Evolutionary conservation across 2,329 filamentous ascomycete genomes (phyloP).

Genomic region (Byssochlamys sp.): DNA sequence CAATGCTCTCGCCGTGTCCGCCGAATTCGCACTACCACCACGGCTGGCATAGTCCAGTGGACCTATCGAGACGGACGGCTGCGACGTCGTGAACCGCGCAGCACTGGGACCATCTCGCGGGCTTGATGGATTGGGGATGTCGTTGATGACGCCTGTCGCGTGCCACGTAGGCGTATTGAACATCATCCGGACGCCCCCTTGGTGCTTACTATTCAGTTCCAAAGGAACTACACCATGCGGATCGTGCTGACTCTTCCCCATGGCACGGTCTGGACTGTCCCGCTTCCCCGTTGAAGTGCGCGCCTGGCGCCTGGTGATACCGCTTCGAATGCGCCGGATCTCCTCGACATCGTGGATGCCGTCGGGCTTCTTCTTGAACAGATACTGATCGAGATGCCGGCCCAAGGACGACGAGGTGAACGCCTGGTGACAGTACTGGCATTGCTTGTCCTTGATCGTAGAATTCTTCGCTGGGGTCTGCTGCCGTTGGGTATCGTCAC

Average conservation of each 20-base stretch:
- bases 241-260: slow-evolving; percentile 33
- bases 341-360: slow-evolving; percentile 83
- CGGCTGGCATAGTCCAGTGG: slow-evolving; percentile 49
- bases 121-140: slow-evolving; percentile 50
- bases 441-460: slow-evolving; percentile 72
- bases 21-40: slow-evolving; percentile 56
- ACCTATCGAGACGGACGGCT: slow-evolving; percentile 21
- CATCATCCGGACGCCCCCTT: slow-evolving; percentile 34
- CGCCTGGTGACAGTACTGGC: slow-evolving; percentile 75
- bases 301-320: slow-evolving; percentile 77
- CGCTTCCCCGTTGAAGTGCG: slow-evolving; percentile 54
- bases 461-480: slow-evolving; percentile 25
- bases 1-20: slow-evolving; percentile 72
- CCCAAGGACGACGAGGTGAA: slow-evolving; percentile 92
- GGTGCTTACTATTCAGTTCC: slow-evolving; percentile 27
- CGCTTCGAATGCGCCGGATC: slow-evolving; percentile 71
- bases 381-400: slow-evolving; percentile 86
- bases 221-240: slow-evolving; percentile 21
- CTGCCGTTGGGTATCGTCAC: slow-evolving; percentile 1
- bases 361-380: slow-evolving; percentile 88
- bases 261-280: slow-evolving; percentile 52
- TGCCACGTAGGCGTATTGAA: slow-evolving; percentile 63
- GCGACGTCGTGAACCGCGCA: slow-evolving; percentile 22
- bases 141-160: slow-evolving; percentile 66
- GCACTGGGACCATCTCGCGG: slow-evolving; percentile 26